Evolutionary conservation across 1,139 yeast species (phyloP), one percentile per base, ranked within the genome.

Genomic region (Candida buenavistaensis): DNA sequence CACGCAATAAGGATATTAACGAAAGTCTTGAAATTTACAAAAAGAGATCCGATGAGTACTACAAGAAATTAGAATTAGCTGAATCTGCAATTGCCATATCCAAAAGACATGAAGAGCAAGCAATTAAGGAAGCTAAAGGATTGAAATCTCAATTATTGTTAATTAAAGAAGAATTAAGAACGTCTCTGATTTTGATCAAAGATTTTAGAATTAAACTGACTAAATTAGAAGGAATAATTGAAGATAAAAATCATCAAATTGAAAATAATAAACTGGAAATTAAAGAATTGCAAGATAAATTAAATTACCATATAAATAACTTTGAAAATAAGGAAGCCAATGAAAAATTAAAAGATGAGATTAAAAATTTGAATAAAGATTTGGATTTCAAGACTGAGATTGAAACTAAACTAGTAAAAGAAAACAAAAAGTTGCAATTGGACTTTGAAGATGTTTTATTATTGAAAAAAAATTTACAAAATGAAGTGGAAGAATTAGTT

Each of bases 21-120:
- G 71, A 74, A 30, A 68, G 78, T 26, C 62, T 83, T 27, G 78
- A 75, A 21, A 64, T 85, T 24, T 88, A 84, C 57, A 83, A 80
- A 51, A 62, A 68, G 26, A 73, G 96, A 39, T 80, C 95, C 11
- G 92, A 86, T 30, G 87, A 83, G 45, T 85, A 87, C 51, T 79
- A 75, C 48, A 69, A 72, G 41, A 85, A 86, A 48, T 65, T 89
- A 23, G 95, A 88, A 50, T 73, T 78, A 40, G 92, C 95, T 1
- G 96, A 90, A 51, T 71, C 82, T 32, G 83, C 88, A 2, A 78
- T 85, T 2, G 66, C 73, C 30, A 73, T 79, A 33, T 78, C 88
- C 3, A 66, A 65, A 46, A 68, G 86, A 45, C 79, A 82, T 12
- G 90, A 83, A 51, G 72, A 72, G 33, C 59, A 68, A 35, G 73